Percentiles rank a stretch among this genome's conserved stretches.
Conservation (phyloP, 441 rosid genomes). For the Geranium incanum region DNA sequence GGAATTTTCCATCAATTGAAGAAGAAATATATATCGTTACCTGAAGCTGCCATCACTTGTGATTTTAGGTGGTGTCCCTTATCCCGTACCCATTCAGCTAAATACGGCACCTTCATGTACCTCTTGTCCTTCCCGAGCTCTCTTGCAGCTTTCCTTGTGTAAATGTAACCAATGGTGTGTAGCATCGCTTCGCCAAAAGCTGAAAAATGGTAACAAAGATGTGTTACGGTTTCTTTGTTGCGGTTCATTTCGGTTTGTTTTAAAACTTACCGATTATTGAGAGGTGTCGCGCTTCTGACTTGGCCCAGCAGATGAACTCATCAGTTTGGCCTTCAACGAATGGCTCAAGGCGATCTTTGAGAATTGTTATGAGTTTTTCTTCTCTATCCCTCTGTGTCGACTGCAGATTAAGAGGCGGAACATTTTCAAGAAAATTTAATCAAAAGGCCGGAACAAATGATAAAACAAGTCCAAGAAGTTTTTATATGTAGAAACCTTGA, state of each 20-base stretch:
- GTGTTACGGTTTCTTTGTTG: no score
- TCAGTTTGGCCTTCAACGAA: constrained; percentile 56
- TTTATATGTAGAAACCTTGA: constrained; percentile 42
- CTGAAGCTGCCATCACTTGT: constrained; percentile 93
- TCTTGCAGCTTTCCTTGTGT: constrained; percentile 77
- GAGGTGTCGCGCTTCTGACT: constrained; percentile 65
- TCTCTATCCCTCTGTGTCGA: constrained; percentile 51
- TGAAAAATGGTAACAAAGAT: constrained; percentile 15
- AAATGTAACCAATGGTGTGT: constrained; percentile 84
- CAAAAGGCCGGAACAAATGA: constrained; percentile 4
- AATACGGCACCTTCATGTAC: constrained; percentile 78
- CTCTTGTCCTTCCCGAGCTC: constrained; percentile 86
- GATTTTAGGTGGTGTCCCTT: constrained; percentile 87
- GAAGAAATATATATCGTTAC: constrained; percentile 25
- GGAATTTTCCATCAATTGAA: no score
- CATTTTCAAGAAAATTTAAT: constrained; percentile 12
- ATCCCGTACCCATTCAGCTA: constrained; percentile 94
- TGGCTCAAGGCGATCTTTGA: constrained; percentile 62
- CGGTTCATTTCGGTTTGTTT: background rate
- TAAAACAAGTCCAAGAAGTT: background rate
- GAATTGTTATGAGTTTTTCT: constrained; percentile 44
- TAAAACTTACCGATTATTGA: constrained; percentile 52
- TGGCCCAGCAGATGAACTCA: constrained; percentile 70
- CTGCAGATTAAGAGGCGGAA: constrained; percentile 33
- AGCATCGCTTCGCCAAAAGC: constrained; percentile 98